Evolutionary conservation across 805 yeast species (phyloP), one percentile per base, ranked within the genome.

Genomic region (Cyberlindnera suaveolens): DNA sequence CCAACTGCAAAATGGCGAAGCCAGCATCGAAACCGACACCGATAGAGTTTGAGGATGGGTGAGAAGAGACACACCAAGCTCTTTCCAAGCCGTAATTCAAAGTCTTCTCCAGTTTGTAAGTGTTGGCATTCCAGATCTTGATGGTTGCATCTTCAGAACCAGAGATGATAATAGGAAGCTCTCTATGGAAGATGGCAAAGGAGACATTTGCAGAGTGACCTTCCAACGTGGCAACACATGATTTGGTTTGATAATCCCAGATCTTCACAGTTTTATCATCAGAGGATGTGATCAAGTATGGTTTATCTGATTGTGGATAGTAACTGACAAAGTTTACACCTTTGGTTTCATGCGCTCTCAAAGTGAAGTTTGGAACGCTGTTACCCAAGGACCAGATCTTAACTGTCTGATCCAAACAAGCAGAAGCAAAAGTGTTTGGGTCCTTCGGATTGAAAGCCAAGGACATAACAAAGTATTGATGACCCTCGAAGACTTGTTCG

Each of bases 111-210:
- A 91, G 75, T 67, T 87, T 88, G 70, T 91, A 93, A 31, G 98
- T 88, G 61, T 84, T 84, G 18, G 97, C 75, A 63, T 87, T 91
- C 99, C 99, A 93, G 57, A 93, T 76, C 61, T 90, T 88, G 53
- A 93, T 73, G 9, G 96, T 83, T 41, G 95, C 88, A 67, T 93
- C 99, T 67, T 93, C 99, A 41, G 96, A 84, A 52, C 99, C 99
- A 4, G 97, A 88, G 38, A 93, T 76, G 51, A 93, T 90, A 51
- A 91, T 70, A 18, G 99, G 99, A 58, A 93, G 74, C 58, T 91
- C 95, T n/a, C 96, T 96, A 64, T 93, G 99, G 82, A 90, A 93
- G 31, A 90, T 79, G 7, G 99, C 99, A 70, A 89, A 93, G 23
- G 96, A 88, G 35, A 93, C 99, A 63, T 93, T 93, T 36, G 95